Evolutionary conservation across 805 yeast species (phyloP), one percentile per base, ranked within the genome.

Genomic region (Candida khao-thaluensis): DNA sequence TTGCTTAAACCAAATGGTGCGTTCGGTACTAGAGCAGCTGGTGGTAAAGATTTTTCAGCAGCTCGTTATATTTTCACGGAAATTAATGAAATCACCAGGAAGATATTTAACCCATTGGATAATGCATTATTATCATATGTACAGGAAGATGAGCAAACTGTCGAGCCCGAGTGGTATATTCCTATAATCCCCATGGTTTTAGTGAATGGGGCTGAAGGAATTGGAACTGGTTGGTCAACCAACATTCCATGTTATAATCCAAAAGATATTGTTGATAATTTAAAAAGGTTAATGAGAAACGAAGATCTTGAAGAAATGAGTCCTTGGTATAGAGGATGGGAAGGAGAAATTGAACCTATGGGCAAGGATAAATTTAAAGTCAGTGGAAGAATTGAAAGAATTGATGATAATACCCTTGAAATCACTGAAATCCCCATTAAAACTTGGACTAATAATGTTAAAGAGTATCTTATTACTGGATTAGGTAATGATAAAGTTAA

Each of bases 221-320:
- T 93, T 60, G 99, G 99, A 46, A 90, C 99, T 33, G 99, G 99
- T 49, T 93, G 98, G 97, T 86, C 96, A 48, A 89, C 98, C 1
- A 80, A 78, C 45, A 83, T 93, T 47, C 99, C 99, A 1, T 80
- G 86, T 28, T 91, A 77, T 64, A 89, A 93, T 57, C 99, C 99
- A 0, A 52, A 60, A 10, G 98, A 91, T 56, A 70, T 93, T 44
- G 88, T 88, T 17, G 66, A 62, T 2, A 93, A 93, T 52, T 67
- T 93, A 22, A 77, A 79, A 43, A 77, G 76, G 28, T 56, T 93
- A 51, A 81, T 93, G 88, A 68, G 72, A 14, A 85, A 79, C 7
- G 83, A 87, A 52, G 85, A 79, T 24, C 57, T 79, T 63, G 72
- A 66, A 20, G 85, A 82, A 26, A 79, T 93, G 88, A 59, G 66